A percentile compares a stretch with the other conserved stretches of the same genome.
These are phyloP conservation scores for Cutaneotrichosporon sp. DNA, from an alignment of 1,284 basidiomycete species.

Conservation along the genomic window DNA sequence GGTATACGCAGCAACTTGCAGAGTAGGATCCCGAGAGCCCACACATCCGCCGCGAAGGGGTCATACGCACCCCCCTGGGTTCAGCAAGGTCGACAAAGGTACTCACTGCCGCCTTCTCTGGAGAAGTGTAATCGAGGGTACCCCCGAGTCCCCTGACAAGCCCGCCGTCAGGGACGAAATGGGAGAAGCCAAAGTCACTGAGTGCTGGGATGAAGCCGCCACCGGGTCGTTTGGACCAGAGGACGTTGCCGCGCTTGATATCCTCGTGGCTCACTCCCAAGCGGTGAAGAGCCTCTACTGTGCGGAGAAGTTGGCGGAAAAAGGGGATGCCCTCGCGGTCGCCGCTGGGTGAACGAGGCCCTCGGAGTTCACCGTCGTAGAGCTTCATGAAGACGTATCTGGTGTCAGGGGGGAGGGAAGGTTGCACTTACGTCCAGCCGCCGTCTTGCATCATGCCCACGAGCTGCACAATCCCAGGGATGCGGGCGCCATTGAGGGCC, in stretches of 20 bases:
- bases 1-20: conserved; percentile 33
- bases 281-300: conserved; percentile 35
- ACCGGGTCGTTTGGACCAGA: conserved; percentile 21
- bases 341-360: background rate
- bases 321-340: conserved; percentile 23
- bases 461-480: conserved; percentile 39
- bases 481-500: conserved; percentile 34
- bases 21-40: conserved; percentile 43
- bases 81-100: background rate
- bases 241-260: conserved; percentile 45
- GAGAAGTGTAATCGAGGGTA: conserved; percentile 45
- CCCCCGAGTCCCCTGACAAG: conserved; percentile 37
- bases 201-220: conserved; percentile 23
- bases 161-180: conserved; percentile 31
- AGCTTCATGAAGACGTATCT: conserved; percentile 43
- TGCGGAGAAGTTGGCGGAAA: conserved; percentile 36
- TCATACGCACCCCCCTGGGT: conserved; percentile 32
- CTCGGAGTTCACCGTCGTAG: conserved; percentile 13
- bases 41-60: conserved; percentile 42
- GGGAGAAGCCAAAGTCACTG: conserved; percentile 46
- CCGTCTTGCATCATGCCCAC: conserved; percentile 42
- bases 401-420: background rate
- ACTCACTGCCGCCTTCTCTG: conserved; percentile 41
- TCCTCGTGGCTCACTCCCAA: conserved; percentile 46
- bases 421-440: conserved; percentile 44